Evolutionary conservation across 306 rosid genomes (phyloP).

Genomic region (Aeschynomene evenia): DNA sequence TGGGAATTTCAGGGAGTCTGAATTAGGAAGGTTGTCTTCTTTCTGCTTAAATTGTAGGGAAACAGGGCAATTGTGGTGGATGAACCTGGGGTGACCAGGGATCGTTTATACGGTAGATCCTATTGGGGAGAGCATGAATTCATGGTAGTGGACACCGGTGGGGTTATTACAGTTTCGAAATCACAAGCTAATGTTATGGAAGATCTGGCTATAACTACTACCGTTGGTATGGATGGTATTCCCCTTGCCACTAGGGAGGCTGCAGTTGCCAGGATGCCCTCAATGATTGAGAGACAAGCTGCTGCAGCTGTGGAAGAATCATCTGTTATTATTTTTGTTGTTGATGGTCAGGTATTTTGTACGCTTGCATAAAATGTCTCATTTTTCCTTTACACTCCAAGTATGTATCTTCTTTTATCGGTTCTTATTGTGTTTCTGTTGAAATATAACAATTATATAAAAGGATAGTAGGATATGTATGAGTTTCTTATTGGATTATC

Average conservation of each 20-base stretch:
- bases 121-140: conserved; percentile 86
- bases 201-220: conserved; percentile 79
- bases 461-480: conserved; percentile 5
- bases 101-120: conserved; percentile 91
- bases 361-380: conserved; percentile 1
- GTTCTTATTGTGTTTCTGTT: background rate
- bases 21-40: background rate
- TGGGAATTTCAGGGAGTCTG: conserved; percentile 9
- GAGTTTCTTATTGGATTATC: conserved; percentile 2
- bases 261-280: conserved; percentile 93
- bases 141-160: conserved; percentile 97
- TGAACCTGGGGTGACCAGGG: conserved; percentile 98
- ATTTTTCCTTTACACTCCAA: conserved; percentile 8
- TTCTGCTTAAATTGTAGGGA: conserved; percentile 51
- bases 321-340: conserved; percentile 76
- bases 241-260: conserved; percentile 89
- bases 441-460: conserved; percentile 10
- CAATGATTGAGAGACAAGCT: conserved; percentile 97
- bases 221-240: conserved; percentile 97
- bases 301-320: conserved; percentile 90
- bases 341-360: conserved; percentile 82
- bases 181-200: conserved; percentile 77
- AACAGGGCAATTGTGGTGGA: conserved; percentile 95
- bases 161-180: conserved; percentile 83
- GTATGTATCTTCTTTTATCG: background rate